A percentile compares a stretch with the other conserved stretches of the same genome.
Conservation (phyloP, 1,284 basidiomycete species). For the Ustilago lituana region DNA sequence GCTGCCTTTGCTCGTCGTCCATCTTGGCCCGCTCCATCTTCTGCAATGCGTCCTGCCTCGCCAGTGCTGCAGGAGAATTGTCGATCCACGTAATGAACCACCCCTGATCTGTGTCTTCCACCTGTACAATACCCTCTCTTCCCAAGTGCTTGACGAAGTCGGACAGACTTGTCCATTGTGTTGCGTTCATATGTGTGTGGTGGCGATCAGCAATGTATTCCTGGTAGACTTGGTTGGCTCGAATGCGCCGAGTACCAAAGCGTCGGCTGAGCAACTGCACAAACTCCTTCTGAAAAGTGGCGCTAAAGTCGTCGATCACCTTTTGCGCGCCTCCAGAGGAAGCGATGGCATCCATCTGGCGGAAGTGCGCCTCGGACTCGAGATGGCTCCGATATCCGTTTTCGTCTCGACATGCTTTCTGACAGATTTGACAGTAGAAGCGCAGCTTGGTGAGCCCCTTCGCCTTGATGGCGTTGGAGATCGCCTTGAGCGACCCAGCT, state of each 20-base stretch:
- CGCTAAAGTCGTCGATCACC: slow-evolving; percentile 89
- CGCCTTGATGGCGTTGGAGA: slow-evolving; percentile 66
- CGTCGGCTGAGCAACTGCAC: slow-evolving; percentile 82
- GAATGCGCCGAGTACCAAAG: slow-evolving; percentile 62
- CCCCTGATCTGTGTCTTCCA: slow-evolving; percentile 97
- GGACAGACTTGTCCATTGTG: slow-evolving; percentile 93
- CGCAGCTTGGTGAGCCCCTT: slow-evolving; percentile 65
- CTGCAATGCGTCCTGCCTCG: slow-evolving; percentile 86
- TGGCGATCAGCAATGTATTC: slow-evolving; percentile 95
- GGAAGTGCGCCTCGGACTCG: slow-evolving; percentile 84
- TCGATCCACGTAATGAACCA: slow-evolving; percentile 98
- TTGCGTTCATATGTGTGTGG: slow-evolving; percentile 98
- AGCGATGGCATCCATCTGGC: slow-evolving; percentile 89
- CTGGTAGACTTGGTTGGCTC: slow-evolving; percentile 94
- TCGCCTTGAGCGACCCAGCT: slow-evolving; percentile 55
- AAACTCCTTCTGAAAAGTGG: slow-evolving; percentile 90
- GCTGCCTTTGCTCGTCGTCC: slow-evolving; percentile 93
- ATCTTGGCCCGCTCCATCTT: slow-evolving; percentile 91
- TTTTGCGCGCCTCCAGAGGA: slow-evolving; percentile 73
- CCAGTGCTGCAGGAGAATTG: slow-evolving; percentile 89
- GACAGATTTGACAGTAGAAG: slow-evolving; percentile 67
- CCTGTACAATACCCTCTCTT: slow-evolving; percentile 83
- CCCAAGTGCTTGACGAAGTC: slow-evolving; percentile 94
- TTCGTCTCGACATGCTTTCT: slow-evolving; percentile 65
- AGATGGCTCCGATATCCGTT: slow-evolving; percentile 72